A percentile compares a stretch with the other conserved stretches of the same genome.
phyloP scores from a whole-genome alignment of 495 filamentous ascomycete species.

The Friedmanniomyces simplex region DNA sequence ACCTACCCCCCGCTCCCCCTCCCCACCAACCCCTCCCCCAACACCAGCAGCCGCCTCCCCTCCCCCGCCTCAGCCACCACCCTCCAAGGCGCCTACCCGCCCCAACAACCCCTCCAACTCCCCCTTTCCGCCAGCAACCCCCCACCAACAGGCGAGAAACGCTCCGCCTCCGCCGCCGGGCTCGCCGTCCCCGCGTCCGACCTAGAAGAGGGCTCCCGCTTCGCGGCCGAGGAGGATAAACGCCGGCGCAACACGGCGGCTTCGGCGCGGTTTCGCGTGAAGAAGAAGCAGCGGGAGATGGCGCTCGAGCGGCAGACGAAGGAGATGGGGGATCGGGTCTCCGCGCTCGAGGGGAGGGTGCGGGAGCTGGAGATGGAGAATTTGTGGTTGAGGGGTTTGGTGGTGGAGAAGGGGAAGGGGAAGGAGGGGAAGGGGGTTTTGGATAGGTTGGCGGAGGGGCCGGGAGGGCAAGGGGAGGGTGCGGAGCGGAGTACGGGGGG shows the following conservation, averaged over 20 bases:
- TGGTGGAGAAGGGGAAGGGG: slow-evolving; percentile 77
- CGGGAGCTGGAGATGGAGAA: slow-evolving; percentile 89
- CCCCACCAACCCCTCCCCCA: background rate
- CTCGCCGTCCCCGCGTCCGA: slow-evolving; percentile 26
- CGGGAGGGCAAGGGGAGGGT: slow-evolving; percentile 11
- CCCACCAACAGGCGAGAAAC: slow-evolving; percentile 7
- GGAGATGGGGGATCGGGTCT: slow-evolving; percentile 80
- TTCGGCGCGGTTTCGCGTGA: slow-evolving; percentile 87
- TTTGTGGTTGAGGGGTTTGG: slow-evolving; percentile 86
- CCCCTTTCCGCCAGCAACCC: background rate
- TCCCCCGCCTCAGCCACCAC: background rate
- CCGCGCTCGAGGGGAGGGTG: slow-evolving; percentile 66
- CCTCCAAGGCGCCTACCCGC: slow-evolving; percentile 11
- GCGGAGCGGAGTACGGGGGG: slow-evolving; percentile 17
- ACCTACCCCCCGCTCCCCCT: background rate
- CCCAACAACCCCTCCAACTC: background rate
- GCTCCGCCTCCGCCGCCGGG: slow-evolving; percentile 11
- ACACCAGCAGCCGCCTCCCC: too few species aligned
- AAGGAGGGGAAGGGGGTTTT: slow-evolving; percentile 15
- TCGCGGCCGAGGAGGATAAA: slow-evolving; percentile 93
- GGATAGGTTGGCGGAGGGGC: slow-evolving; percentile 6
- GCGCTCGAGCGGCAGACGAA: slow-evolving; percentile 82
- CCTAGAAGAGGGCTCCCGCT: slow-evolving; percentile 59
- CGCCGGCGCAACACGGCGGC: slow-evolving; percentile 93
- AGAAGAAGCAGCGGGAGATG: slow-evolving; percentile 99